Base-by-base conservation (phyloP, 202 grass and related monocot genomes). In the Zoysia matrella region DNA sequence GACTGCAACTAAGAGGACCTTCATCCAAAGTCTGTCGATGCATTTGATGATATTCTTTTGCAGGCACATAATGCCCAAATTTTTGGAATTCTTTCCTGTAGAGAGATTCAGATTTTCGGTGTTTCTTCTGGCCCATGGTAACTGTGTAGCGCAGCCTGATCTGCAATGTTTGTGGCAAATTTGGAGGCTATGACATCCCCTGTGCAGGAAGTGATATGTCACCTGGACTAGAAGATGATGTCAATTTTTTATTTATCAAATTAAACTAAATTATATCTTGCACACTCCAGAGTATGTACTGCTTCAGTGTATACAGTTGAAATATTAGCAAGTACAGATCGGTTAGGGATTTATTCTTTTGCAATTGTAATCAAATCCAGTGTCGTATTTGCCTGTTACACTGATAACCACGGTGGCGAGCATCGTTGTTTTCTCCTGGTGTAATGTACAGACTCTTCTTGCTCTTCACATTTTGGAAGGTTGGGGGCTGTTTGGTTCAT, bases 1-100 rank as follows among this genome's bases (percentile, higher is more conserved):
- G 94, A 97, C 60, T 97, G 94, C 86, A 89, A 83, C 89, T 97
- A 93, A 77, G 73, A 52, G 64, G 67, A 71, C 7, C 30, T 50
- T 6, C 69, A 74, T 6, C 30, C 6, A 44, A 62, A 18, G 52
- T 69, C 36, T 30, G 53, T 0, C 22, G 30, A 4, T 15, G 30
- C 10, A 14, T 55, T 55, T 7, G 13, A 77, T 76, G 73, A 76
- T 63, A 46, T 58, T 65, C 85, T 76, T 76, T 77, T 76, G 65
- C 80, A 73, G 80, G 83, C 71, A 3, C 47, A 49, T 52, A 58
- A 58, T 40, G 79, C 71, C 74, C 46, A 44, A 70, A 47, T 85
- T 81, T 90, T 83, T 69, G 58, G 47, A 83, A 65, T 86, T 87
- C 73, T 82, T 75, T 57, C 47, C 40, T 73, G 90, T 92, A 92